Base-by-base conservation (phyloP, 2,329 filamentous ascomycete species). In the Xylaria sp. region DNA sequence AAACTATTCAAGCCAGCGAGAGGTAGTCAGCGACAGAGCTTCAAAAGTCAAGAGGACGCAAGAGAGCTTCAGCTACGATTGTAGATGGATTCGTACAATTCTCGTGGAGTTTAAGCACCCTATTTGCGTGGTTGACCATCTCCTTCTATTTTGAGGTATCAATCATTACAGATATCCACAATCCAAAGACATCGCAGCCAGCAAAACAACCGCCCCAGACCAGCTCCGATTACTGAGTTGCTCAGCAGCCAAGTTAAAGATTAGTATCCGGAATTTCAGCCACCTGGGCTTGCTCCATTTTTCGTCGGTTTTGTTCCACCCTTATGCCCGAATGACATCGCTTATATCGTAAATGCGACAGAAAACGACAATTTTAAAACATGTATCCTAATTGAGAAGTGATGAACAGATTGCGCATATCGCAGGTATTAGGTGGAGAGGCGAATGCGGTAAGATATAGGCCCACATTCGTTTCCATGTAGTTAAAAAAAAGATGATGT, bases 201-300 rank as follows among this genome's bases (percentile, higher is more conserved):
- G 65, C 65, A 70, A 69, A 71, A 72, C 69, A 72, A 69, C 65
- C 68, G 69, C 71, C 71, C 73, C 65, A 42, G 69, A 71, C 73
- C 71, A 77, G 75, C 73, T 74, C 72, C 70, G 69, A 73, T 68
- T 48, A 69, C 74, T 74, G 67, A 71, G 63, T 64, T 70, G 72
- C 67, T 74, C 71, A 72, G 70, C 71, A 72, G 70, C 67, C 61
- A 64, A 69, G 67, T 74, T 76, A 77, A 78, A 77, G 70, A 77
- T 77, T 75, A 77, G 58, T 77, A 77, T 72, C 72, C 71, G 72
- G 73, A 76, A 79, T 77, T 75, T 73, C 21, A 77, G 78, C 79
- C 79, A 75, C 79, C 78, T 76, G 79, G 79, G 78, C 79, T 76
- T 75, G 76, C 74, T 74, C 75, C 77, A 78, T 76, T 73, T 53